phyloP scores from a whole-genome alignment of 2,329 filamentous ascomycete genomes.

The Chalara sp. region DNA sequence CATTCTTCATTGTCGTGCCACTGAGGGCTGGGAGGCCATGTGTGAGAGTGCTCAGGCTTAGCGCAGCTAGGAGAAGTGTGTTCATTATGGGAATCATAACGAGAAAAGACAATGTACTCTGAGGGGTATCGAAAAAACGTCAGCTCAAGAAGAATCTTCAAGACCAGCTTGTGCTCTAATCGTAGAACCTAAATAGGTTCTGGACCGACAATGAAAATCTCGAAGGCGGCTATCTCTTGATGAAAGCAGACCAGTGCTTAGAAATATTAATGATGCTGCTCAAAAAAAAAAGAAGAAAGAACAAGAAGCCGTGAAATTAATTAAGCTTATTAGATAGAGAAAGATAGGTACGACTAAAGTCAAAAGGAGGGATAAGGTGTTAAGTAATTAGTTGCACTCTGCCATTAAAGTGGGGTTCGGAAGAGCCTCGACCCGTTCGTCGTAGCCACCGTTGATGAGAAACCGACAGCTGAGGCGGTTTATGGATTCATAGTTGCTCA shows the following conservation, averaged over 20 bases:
- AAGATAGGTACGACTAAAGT: too few relatives aligned
- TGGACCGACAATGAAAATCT: constrained; percentile 9
- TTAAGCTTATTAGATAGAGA: too few relatives aligned
- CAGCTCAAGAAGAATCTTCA: constrained; percentile 6
- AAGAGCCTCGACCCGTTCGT: too few relatives aligned
- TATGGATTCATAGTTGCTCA: too few relatives aligned
- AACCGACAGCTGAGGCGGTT: too few relatives aligned
- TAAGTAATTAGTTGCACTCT: too few relatives aligned
- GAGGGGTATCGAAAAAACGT: too few relatives aligned
- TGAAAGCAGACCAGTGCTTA: constrained; percentile 29
- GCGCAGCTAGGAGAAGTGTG: constrained; percentile 17
- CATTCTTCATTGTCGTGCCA: constrained; percentile 16
- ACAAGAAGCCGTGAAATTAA: too few relatives aligned
- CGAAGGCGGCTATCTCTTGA: constrained; percentile 4
- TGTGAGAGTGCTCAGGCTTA: constrained; percentile 19
- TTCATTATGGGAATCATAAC: constrained; percentile 26
- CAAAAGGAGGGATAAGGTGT: too few relatives aligned
- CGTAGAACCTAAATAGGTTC: constrained; percentile 5
- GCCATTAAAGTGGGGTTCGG: too few relatives aligned
- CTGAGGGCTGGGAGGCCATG: constrained; percentile 24
- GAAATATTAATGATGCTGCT: constrained; percentile 10
- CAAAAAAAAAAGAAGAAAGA: too few relatives aligned
- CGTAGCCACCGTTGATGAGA: too few relatives aligned
- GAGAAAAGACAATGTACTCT: neutral
- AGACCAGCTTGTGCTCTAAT: constrained; percentile 26